These are phyloP conservation scores for Chlorella sp. DNA, from an alignment of 139 green algal genomes.

Conservation along the genomic window DNA sequence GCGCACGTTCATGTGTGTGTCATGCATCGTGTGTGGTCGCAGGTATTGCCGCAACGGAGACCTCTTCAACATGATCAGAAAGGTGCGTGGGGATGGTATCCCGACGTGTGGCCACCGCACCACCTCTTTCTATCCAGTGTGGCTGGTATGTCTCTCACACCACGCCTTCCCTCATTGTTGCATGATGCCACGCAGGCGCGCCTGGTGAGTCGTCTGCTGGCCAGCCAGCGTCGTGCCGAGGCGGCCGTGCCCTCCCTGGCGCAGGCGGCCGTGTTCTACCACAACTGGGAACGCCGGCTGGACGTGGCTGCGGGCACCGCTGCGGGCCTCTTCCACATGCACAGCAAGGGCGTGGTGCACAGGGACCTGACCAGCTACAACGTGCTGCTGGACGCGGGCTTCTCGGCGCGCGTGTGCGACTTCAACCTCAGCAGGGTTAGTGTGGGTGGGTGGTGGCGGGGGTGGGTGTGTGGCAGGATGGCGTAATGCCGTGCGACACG, in stretches of 20 bases:
- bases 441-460: too few species aligned
- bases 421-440: slow-evolving; percentile 54
- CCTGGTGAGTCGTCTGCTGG: background rate
- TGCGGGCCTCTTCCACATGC: slow-evolving; percentile 17
- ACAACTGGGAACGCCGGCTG: slow-evolving; percentile 16
- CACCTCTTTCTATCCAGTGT: too few species aligned
- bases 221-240: background rate
- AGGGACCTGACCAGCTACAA: slow-evolving; percentile 62
- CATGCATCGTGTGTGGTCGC: too few species aligned
- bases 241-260: background rate
- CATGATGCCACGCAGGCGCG: too few species aligned
- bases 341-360: slow-evolving; percentile 6
- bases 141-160: too few species aligned
- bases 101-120: too few species aligned
- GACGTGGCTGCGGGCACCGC: slow-evolving; percentile 20
- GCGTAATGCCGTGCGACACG: too few species aligned
- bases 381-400: slow-evolving; percentile 49
- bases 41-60: slow-evolving; percentile 38
- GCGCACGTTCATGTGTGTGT: too few species aligned
- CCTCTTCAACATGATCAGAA: slow-evolving; percentile 37
- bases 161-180: too few species aligned
- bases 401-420: slow-evolving; percentile 41
- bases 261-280: slow-evolving; percentile 1
- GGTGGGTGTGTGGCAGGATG: too few species aligned
- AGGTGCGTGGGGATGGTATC: background rate